Base-by-base conservation (phyloP, 257 asterid genomes). In the Gardenia jasminoides region DNA sequence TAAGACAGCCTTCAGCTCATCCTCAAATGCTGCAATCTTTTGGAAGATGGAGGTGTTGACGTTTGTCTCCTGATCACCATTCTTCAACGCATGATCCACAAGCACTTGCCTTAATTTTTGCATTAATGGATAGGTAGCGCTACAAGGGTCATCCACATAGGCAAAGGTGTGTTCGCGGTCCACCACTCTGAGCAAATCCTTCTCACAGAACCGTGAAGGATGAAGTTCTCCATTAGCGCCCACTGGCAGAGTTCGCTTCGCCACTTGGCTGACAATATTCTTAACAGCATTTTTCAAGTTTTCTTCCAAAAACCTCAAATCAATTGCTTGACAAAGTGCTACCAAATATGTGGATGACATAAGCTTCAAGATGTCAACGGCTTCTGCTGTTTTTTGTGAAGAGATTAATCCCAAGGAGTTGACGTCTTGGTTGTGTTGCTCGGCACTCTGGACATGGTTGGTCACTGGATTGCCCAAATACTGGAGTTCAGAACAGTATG, bases 341-440 rank as follows among this genome's bases (percentile, higher is more conserved):
- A 85, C 81, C 0, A 88, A 82, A 78, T 59, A 88, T 3, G 91
- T 85, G 26, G 89, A 79, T 1, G 88, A 82, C 88, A 88, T 88
- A 0, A 88, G 89, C 81, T 88, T 85, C 79, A 88, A 48, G 76
- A 88, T 85, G 10, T 85, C 89, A 0, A 88, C 81, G 8, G 91
- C 85, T 54, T 88, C 91, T 0, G 83, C 86, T 11, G 91, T 88
- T 75, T 88, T 88, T 44, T 88, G 77, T 3, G 91, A 80, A 36
- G 91, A 88, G 66, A 88, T 88, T 22, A 88, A 71, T 10, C 91
- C 91, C 36, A 88, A 77, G 11, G 89, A 86, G 82, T 88, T 88
- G 44, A 88, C 88, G 41, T 86, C 91, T 82, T 88, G 91, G 83
- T 88, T 88, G 88, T 88, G 89, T 80, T 86, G 91, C 79, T 88